Conservation (phyloP, 2,329 filamentous ascomycete species). For the Talaromyces verruculosus region DNA sequence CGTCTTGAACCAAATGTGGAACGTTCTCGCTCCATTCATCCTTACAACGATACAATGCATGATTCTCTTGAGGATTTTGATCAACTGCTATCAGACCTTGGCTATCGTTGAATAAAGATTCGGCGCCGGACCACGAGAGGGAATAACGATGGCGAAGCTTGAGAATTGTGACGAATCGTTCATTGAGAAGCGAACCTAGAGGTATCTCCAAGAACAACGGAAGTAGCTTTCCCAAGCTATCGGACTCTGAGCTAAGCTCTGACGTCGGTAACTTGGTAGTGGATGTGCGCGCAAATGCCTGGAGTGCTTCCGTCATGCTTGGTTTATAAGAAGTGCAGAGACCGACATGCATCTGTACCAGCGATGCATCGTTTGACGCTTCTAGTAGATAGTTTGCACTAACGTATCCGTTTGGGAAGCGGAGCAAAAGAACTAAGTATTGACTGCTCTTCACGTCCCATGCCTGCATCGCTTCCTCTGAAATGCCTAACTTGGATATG, state of each 20-base stretch:
- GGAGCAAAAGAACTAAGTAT: conserved; percentile 69
- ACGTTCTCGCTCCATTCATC: conserved; percentile 28
- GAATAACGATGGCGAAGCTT: conserved; percentile 56
- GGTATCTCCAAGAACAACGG: conserved; percentile 70
- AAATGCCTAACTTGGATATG: conserved; percentile 53
- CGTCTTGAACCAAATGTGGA: conserved; percentile 50
- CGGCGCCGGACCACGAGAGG: conserved; percentile 68
- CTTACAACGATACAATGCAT: conserved; percentile 26
- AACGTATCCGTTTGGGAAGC: conserved; percentile 63
- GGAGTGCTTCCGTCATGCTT: conserved; percentile 53
- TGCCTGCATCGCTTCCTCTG: conserved; percentile 25
- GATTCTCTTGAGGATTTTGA: not conserved
- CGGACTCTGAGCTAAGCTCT: not conserved
- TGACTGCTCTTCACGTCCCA: conserved; percentile 20
- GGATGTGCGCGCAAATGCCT: conserved; percentile 46
- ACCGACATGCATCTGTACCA: conserved; percentile 65
- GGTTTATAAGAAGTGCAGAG: conserved; percentile 74
- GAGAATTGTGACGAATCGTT: conserved; percentile 63
- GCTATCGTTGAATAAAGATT: conserved; percentile 54
- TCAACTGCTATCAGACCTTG: conserved; percentile 37
- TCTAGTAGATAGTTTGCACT: conserved; percentile 56
- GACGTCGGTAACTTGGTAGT: not conserved
- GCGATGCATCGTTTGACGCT: conserved; percentile 38
- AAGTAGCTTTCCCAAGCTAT: conserved; percentile 43
- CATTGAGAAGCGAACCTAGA: conserved; percentile 66